phyloP scores from a whole-genome alignment of 106 monocot genomes.

The Narthecium ossifragum region DNA sequence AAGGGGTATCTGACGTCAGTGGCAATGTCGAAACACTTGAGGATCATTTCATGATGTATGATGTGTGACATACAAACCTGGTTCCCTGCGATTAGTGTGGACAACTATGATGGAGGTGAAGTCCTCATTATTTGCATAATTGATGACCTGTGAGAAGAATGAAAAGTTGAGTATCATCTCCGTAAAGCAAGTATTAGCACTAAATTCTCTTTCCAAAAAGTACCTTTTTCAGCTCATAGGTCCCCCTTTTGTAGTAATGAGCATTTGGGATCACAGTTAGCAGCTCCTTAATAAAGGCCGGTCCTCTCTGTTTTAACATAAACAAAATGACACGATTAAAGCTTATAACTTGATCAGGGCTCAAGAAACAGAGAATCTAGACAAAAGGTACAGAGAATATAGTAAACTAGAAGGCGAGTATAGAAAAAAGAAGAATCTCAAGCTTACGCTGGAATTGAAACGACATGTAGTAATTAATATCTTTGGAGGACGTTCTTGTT shows the following conservation, averaged over 20 bases:
- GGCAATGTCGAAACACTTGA: no score
- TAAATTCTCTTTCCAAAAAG: background rate
- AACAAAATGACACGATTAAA: background rate
- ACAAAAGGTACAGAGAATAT: background rate
- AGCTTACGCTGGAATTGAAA: conserved; percentile 71
- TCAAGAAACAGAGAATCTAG: background rate
- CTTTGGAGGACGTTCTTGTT: conserved; percentile 48
- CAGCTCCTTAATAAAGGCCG: conserved; percentile 83
- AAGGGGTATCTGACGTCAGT: no score
- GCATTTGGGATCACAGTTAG: conserved; percentile 82
- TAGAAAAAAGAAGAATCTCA: background rate
- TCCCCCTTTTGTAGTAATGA: conserved; percentile 83
- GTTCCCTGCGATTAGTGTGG: conserved; percentile 85
- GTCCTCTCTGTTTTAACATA: conserved; percentile 59
- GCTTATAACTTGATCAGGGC: no score
- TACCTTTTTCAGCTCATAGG: conserved; percentile 93
- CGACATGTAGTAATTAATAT: conserved; percentile 92
- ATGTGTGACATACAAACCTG: conserved; percentile 41
- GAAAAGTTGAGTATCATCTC: background rate
- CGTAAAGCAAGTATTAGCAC: background rate
- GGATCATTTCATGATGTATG: background rate
- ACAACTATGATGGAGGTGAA: conserved; percentile 82
- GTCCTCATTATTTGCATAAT: conserved; percentile 81
- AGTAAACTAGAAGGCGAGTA: background rate
- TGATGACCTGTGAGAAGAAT: conserved; percentile 56